A percentile compares a stretch with the other conserved stretches of the same genome.
Evolutionary conservation across 768 basidiomycete genomes (phyloP).

Genomic region (Agrocybe chaxingu): DNA sequence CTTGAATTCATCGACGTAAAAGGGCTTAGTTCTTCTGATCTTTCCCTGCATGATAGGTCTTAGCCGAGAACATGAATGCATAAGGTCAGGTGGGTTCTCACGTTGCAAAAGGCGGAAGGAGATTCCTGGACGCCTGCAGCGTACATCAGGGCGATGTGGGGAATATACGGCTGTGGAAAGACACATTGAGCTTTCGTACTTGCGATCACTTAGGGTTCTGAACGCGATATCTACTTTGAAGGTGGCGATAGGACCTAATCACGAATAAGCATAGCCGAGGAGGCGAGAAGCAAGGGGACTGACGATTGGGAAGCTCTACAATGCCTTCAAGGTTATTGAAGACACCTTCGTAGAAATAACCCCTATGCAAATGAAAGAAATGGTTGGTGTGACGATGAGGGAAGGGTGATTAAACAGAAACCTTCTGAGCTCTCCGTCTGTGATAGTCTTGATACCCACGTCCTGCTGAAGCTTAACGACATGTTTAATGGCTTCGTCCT

Average conservation of each 20-base stretch:
- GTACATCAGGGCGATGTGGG: conserved; percentile 42
- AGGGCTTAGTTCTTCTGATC: conserved; percentile 57
- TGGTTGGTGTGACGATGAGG: background rate
- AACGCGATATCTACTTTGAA: conserved; percentile 41
- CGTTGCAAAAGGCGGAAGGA: conserved; percentile 41
- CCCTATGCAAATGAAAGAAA: conserved; percentile 27
- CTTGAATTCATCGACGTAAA: conserved; percentile 64
- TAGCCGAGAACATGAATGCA: background rate
- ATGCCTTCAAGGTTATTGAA: conserved; percentile 68
- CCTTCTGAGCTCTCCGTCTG: conserved; percentile 57
- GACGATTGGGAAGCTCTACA: conserved; percentile 48
- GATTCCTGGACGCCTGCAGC: conserved; percentile 35
- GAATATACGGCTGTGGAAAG: conserved; percentile 37
- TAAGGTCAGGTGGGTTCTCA: conserved; percentile 14
- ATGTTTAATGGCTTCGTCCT: conserved; percentile 52
- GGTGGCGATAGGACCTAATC: conserved; percentile 39
- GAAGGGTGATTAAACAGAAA: conserved; percentile 5
- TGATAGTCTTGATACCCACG: conserved; percentile 55
- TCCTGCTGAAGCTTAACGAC: conserved; percentile 54
- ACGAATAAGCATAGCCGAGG: conserved; percentile 6
- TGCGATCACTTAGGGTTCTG: background rate
- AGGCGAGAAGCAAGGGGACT: conserved; percentile 11
- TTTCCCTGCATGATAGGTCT: conserved; percentile 41
- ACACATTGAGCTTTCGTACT: background rate
- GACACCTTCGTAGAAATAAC: conserved; percentile 61